Evolutionary conservation across 148 eudicot species (phyloP).

Genomic region (Rhododendron simsii): DNA sequence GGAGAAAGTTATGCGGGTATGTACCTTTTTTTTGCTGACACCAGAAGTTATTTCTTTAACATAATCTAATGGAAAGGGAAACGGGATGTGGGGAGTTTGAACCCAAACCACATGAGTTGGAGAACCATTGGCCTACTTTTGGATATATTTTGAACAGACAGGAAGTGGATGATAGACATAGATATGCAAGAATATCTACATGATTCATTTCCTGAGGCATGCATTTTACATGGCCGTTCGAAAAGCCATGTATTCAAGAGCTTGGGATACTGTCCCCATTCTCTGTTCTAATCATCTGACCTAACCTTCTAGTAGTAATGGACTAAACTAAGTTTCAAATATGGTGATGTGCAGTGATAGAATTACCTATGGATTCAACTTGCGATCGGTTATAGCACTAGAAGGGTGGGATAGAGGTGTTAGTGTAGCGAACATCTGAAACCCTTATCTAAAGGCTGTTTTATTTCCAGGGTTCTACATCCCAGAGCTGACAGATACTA

Average conservation of each 20-base stretch:
- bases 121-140: neutral
- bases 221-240: neutral
- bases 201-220: neutral
- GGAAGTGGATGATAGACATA: neutral
- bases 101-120: neutral
- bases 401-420: neutral
- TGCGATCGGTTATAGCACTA: neutral
- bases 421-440: neutral
- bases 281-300: neutral
- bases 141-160: neutral
- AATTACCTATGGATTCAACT: neutral
- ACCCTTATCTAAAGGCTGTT: neutral
- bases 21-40: neutral
- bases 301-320: neutral
- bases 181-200: neutral
- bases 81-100: neutral
- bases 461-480: conserved; percentile 25
- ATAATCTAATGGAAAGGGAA: neutral
- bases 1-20: conserved; percentile 48
- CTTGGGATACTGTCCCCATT: neutral
- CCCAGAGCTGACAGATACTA: conserved; percentile 34
- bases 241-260: neutral
- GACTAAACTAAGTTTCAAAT: neutral
- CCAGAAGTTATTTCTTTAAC: neutral
- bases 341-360: neutral